A percentile compares a stretch with the other conserved stretches of the same genome.
Conservation (phyloP, 2,329 filamentous ascomycete genomes). For the Xylaria polymorpha region DNA sequence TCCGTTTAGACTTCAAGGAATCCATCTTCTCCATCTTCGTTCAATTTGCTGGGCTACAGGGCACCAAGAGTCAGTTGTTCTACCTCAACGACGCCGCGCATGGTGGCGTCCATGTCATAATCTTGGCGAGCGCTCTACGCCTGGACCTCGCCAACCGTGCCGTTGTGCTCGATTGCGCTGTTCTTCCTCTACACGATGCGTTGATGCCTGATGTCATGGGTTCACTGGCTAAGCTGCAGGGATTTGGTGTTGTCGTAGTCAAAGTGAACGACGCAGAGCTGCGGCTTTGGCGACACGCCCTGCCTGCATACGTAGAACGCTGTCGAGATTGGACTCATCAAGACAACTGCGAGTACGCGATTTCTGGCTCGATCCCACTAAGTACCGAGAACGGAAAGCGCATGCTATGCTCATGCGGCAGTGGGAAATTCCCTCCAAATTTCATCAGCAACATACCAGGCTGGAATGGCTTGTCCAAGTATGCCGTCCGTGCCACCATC, state of each 20-base stretch:
- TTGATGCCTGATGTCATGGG: too few relatives aligned
- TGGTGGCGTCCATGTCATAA: constrained; percentile 43
- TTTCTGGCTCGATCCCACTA: constrained; percentile 52
- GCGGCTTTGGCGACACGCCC: constrained; percentile 58
- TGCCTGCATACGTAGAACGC: constrained; percentile 60
- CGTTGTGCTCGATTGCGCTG: constrained; percentile 59
- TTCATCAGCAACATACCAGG: constrained; percentile 54
- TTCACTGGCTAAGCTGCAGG: too few relatives aligned
- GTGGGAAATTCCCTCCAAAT: constrained; percentile 54
- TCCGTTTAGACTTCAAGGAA: constrained; percentile 60
- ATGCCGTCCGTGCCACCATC: constrained; percentile 67
- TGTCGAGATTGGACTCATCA: constrained; percentile 60
- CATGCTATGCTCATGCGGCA: constrained; percentile 58
- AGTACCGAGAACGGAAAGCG: constrained; percentile 50
- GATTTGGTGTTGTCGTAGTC: too few relatives aligned
- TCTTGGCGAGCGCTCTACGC: constrained; percentile 56
- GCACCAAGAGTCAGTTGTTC: constrained; percentile 57
- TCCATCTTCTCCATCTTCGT: constrained; percentile 60
- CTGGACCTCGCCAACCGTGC: constrained; percentile 56
- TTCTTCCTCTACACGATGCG: constrained; percentile 54
- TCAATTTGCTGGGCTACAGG: constrained; percentile 57
- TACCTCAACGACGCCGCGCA: constrained; percentile 52
- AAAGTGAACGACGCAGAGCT: constrained; percentile 65
- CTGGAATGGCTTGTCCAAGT: constrained; percentile 53
- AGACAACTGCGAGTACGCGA: constrained; percentile 56